Evolutionary conservation across 768 basidiomycete genomes (phyloP), one percentile per base, ranked within the genome.

Genomic region (Tulasnella sp.): DNA sequence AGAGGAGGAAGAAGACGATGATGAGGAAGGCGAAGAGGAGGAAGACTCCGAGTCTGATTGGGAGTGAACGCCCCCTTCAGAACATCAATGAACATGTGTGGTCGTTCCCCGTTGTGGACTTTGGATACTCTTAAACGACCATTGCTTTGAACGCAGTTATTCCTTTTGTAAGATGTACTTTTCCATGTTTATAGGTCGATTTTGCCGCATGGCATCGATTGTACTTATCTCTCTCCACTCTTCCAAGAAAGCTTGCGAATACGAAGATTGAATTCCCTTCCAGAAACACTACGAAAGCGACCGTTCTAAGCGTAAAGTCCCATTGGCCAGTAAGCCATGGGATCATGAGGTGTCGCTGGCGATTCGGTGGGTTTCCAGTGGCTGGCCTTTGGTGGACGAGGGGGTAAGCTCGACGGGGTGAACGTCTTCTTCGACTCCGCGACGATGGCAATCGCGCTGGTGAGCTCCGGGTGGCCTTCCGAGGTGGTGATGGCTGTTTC

Each of bases 281-380:
- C 29, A 26, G 29, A n/a, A 52, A 52, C 29, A 52, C 22, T 52
- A 11, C 19, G 29, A 52, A 22, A 52, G 29, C n/a, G 22, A 26
- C 14, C 5, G 32, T n/a, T 73, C 75, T 78, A 80, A 35, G 75
- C 77, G 75, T 78, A 81, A 59, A 78, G 76, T 34, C 78, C 76
- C 81, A 81, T 81, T 12, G 81, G 81, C 77, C 92, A 96, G 81
- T 95, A 95, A 2, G 89, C 83, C 77, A 89, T 79, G 59, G 89
- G 88, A 73, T 89, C 88, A 77, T 95, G 93, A 22, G 94, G 94
- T n/a, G 92, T 88, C 76, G 90, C 86, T 2, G 87, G 87, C 1
- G 90, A 86, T 52, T 83, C 81, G 78, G 88, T 80, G 5, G 94
- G 90, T 41, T 82, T 81, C 95, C 95, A 97, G 73, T 86, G 86